A percentile compares a stretch with the other conserved stretches of the same genome.
Evolutionary conservation across 768 basidiomycete species (phyloP).

Genomic region (Calocybe gangraenosa): DNA sequence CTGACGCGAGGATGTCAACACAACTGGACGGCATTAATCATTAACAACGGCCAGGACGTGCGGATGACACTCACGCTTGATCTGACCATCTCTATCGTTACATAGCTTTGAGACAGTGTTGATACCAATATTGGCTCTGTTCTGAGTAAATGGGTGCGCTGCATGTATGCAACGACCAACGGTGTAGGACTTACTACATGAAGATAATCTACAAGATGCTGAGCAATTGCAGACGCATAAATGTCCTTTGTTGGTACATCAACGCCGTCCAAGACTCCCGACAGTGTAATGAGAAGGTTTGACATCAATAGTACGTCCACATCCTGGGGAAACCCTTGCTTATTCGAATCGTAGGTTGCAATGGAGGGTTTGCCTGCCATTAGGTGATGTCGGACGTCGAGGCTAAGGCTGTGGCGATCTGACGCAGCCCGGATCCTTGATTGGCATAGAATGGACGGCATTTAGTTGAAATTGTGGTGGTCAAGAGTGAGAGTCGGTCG

Average conservation of each 20-base stretch:
- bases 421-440: slow-evolving; percentile 41
- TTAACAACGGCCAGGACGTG: slow-evolving; percentile 2
- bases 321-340: slow-evolving; percentile 30
- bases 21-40: slow-evolving; percentile 8
- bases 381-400: slow-evolving; percentile 45
- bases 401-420: slow-evolving; percentile 37
- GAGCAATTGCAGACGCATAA: slow-evolving; percentile 43
- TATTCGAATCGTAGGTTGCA: slow-evolving; percentile 25
- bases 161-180: not conserved
- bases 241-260: slow-evolving; percentile 37
- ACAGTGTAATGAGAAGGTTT: slow-evolving; percentile 47
- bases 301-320: slow-evolving; percentile 50
- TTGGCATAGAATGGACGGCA: slow-evolving; percentile 28
- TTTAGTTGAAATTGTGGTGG: slow-evolving; percentile 4
- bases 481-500: not conserved
- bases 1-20: slow-evolving; percentile 17
- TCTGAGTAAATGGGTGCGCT: slow-evolving; percentile 35
- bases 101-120: slow-evolving; percentile 51
- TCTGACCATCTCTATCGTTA: slow-evolving; percentile 39
- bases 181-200: slow-evolving; percentile 29
- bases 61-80: slow-evolving; percentile 32
- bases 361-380: slow-evolving; percentile 26
- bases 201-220: slow-evolving; percentile 48
- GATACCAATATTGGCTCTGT: slow-evolving; percentile 54
- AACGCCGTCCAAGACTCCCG: slow-evolving; percentile 47